Evolutionary conservation across 495 filamentous ascomycete genomes (phyloP), one percentile per base, ranked within the genome.

Genomic region (Penicillium bialowiezense): DNA sequence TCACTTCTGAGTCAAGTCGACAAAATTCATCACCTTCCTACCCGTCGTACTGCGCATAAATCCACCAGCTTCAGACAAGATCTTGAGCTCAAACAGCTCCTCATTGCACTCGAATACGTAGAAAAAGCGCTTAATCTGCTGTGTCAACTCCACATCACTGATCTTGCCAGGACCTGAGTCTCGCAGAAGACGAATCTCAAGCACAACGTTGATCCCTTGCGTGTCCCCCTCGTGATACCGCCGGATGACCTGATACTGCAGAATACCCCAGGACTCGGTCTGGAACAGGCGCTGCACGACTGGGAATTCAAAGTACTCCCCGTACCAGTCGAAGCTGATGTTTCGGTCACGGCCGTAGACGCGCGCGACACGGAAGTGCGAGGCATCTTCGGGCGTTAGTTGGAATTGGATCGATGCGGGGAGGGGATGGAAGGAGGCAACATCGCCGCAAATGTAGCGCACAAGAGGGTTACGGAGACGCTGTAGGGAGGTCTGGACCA

Each of bases 211-310:
- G n/a, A n/a, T n/a, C n/a, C n/a, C n/a, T n/a, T n/a, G n/a, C n/a
- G n/a, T n/a, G n/a, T n/a, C n/a, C n/a, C n/a, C n/a, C n/a, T n/a
- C n/a, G n/a, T n/a, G n/a, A n/a, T n/a, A n/a, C n/a, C 23, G 23
- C 15, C 67, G 15, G 19, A 74, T 62, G 1, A 72, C 41, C 40
- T 74, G 69, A 60, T 61, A 74, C 31, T 74, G 60, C 3, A 74
- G 18, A 14, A 74, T 44, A 1, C 60, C 55, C 9, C 36, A n/a
- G n/a, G n/a, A 64, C 14, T 60, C 50, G 1, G 32, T 34, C 3
- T 36, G 38, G 54, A 71, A 41, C 0, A 55, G 9, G 6, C 10
- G 5, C 10, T 42, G 44, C 7, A 69, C 4, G 0, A 42, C 41
- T 12, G 60, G 41, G 18, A 68, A 57, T 5, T 72, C 64, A 23